Base-by-base conservation (phyloP, 257 asterid species). In the Nyctanthes arbortristis region DNA sequence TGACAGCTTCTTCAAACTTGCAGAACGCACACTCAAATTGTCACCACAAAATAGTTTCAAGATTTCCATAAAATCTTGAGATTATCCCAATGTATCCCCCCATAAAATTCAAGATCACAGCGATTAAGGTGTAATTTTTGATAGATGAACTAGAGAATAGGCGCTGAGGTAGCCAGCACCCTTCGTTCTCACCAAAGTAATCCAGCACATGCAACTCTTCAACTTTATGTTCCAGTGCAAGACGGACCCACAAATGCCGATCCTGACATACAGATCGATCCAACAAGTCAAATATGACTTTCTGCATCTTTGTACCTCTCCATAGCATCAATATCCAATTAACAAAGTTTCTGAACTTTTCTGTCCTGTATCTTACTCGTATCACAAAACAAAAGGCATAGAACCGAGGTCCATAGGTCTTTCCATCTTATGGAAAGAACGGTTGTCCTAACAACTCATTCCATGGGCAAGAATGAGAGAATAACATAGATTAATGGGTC, bases 381-480 rank as follows among this genome's bases (percentile, higher is more conserved):
- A 9, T 10, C 4, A 8, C 7, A 6, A 45, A 39, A 69, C 7
- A 3, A 32, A 40, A 69, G 59, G 18, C 3, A 3, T 35, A 24
- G 60, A 40, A 61, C 59, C 11, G 12, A 9, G 29, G 63, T 29
- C 74, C 74, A 20, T 4, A 69, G 67, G 61, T 62, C 9, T 1
- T 4, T 8, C 67, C 61, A 69, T 8, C 47, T 57, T 31, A 58
- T 69, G 65, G 67, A 69, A 37, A 69, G 74, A 39, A 69, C 10
- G 43, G 43, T 36, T 36, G 43, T 36, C 16, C 43, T 36, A 36
- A 39, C 47, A 39, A 39, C 16, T 1, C 13, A 11, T 39, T 39
- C 1, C n/a, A 10, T 39, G 13, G 4, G 16, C 47, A 39, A 39
- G 18, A 39, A 39, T 39, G 47, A 39, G 14, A 39, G 13, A 39